phyloP scores from a whole-genome alignment of 345 rosid species.

The Heritiera littoralis region DNA sequence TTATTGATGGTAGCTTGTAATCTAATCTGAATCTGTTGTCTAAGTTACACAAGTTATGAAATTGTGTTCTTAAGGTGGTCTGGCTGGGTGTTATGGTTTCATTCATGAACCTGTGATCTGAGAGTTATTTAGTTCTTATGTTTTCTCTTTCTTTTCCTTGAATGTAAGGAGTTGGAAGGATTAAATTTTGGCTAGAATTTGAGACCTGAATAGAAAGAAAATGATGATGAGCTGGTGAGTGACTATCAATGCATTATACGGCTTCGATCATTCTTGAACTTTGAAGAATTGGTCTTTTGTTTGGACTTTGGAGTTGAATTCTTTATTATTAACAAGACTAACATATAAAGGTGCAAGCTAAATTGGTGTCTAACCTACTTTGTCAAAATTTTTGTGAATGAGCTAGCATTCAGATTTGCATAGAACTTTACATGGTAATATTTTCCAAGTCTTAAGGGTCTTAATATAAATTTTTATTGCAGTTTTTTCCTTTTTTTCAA shows the following conservation, averaged over 20 bases:
- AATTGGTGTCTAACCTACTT: conserved; percentile 3
- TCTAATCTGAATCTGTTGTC: neutral
- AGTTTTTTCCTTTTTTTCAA: neutral
- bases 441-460: neutral
- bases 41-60: neutral
- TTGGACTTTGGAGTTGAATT: neutral
- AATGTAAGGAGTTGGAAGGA: neutral
- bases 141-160: neutral
- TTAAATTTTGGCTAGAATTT: neutral
- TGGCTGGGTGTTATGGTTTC: neutral
- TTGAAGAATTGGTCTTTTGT: neutral
- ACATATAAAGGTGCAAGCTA: neutral
- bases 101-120: neutral
- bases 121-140: neutral
- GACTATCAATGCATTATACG: neutral
- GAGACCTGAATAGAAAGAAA: neutral
- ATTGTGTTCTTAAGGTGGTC: conserved; percentile 12
- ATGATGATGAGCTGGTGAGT: neutral
- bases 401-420: neutral
- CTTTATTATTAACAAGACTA: neutral
- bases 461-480: neutral
- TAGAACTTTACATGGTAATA: neutral
- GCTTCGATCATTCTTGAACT: neutral
- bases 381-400: neutral
- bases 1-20: neutral